A percentile compares a stretch with the other conserved stretches of the same genome.
These are phyloP conservation scores for Dictyostelium gargantuum DNA, from an alignment of 208 protist species.

Conservation along the genomic window DNA sequence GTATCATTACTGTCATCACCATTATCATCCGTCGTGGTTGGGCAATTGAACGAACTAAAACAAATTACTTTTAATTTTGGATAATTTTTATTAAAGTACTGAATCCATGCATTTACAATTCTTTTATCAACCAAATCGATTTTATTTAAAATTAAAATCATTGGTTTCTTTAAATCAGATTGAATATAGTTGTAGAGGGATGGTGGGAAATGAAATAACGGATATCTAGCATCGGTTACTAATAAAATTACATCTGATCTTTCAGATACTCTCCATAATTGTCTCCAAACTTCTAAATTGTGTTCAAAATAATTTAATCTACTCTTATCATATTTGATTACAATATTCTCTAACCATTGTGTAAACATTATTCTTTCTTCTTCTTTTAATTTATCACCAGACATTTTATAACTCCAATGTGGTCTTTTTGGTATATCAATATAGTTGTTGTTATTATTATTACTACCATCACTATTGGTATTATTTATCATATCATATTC, in stretches of 20 bases:
- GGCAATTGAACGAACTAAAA: not conserved
- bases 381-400: conserved; percentile 62
- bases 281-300: conserved; percentile 98
- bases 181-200: conserved; percentile 92
- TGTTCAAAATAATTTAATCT: conserved; percentile 94
- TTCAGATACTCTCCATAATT: conserved; percentile 97
- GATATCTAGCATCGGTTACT: conserved; percentile 94
- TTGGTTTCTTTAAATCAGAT: conserved; percentile 87
- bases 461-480: not conserved
- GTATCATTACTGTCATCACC: not conserved
- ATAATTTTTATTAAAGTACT: conserved; percentile 72
- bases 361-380: conserved; percentile 78
- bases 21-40: not conserved
- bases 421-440: conserved; percentile 82
- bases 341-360: conserved; percentile 75
- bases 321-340: conserved; percentile 54
- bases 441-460: too few relatives aligned
- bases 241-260: conserved; percentile 94
- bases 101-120: conserved; percentile 69
- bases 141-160: conserved; percentile 96
- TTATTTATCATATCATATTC: not conserved
- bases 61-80: conserved; percentile 37
- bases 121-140: conserved; percentile 72
- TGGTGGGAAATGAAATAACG: conserved; percentile 94
- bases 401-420: conserved; percentile 72